These are phyloP conservation scores for Kodamaea neixiangensis DNA, from an alignment of 805 yeast species.

Conservation along the genomic window DNA sequence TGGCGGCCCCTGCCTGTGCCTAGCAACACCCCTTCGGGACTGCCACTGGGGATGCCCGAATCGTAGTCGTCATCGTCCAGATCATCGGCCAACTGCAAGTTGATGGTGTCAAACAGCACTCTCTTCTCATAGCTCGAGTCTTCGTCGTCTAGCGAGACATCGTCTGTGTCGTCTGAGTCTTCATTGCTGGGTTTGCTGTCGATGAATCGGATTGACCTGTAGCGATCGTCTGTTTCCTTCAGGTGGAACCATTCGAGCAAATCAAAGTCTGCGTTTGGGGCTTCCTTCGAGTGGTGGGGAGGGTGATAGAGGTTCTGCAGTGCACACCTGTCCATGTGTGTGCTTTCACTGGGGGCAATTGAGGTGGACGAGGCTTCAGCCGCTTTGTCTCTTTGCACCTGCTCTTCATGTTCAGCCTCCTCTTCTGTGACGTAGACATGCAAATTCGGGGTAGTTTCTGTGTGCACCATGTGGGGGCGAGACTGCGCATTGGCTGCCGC, in stretches of 20 bases:
- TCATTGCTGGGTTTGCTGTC: neutral
- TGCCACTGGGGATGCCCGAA: neutral
- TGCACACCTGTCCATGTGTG: neutral
- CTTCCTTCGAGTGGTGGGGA: neutral
- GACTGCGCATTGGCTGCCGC: neutral
- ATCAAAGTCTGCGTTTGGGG: conserved; percentile 11
- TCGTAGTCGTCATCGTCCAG: conserved; percentile 15
- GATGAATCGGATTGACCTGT: conserved; percentile 10
- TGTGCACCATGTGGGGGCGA: neutral
- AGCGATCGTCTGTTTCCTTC: conserved; percentile 21
- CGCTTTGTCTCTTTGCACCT: too few relatives aligned
- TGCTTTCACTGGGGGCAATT: too few relatives aligned
- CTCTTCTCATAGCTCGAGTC: conserved; percentile 26
- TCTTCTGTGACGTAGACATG: neutral
- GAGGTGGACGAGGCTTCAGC: too few relatives aligned
- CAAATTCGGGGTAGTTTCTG: conserved; percentile 2
- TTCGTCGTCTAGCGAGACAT: neutral
- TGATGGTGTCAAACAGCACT: conserved; percentile 58
- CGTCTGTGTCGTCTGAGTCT: neutral
- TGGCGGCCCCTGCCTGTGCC: neutral
- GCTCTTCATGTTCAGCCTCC: neutral
- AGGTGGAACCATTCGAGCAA: conserved; percentile 13
- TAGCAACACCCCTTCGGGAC: neutral
- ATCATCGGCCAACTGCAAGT: conserved; percentile 32
- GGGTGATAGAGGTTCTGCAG: conserved; percentile 6